A percentile compares a stretch with the other conserved stretches of the same genome.
Evolutionary conservation across 2,329 filamentous ascomycete genomes (phyloP).

Genomic region (Beauveria brongniartii): DNA sequence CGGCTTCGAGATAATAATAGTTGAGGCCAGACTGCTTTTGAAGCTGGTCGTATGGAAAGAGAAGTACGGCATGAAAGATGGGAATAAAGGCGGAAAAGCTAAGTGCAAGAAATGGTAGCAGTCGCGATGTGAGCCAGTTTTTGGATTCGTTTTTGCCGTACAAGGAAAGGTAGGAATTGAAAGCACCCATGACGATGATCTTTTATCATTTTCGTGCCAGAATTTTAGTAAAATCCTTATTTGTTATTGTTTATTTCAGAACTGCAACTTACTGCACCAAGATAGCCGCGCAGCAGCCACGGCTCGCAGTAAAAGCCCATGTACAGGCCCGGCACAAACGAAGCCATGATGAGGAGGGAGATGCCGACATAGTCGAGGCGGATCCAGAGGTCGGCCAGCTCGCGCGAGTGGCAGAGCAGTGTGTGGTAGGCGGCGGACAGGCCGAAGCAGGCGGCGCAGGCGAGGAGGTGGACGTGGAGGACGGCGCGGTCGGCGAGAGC

Average conservation of each 20-base stretch:
- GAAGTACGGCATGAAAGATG: constrained; percentile 28
- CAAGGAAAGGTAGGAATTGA: constrained; percentile 28
- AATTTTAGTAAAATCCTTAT: too few relatives aligned
- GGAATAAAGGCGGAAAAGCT: constrained; percentile 31
- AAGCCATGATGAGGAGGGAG: constrained; percentile 28
- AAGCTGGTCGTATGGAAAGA: constrained; percentile 31
- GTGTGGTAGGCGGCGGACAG: constrained; percentile 32
- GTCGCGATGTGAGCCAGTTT: constrained; percentile 27
- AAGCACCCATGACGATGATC: constrained; percentile 25
- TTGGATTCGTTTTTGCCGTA: constrained; percentile 27
- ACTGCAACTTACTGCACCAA: constrained; percentile 12
- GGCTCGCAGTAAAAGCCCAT: constrained; percentile 31
- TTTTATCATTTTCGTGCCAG: too few relatives aligned
- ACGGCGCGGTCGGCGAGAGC: constrained; percentile 27
- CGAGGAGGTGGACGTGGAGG: constrained; percentile 30
- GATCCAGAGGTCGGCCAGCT: constrained; percentile 27
- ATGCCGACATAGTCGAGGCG: constrained; percentile 31
- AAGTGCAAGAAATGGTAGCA: constrained; percentile 28
- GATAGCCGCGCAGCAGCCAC: constrained; percentile 25
- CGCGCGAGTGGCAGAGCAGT: constrained; percentile 30
- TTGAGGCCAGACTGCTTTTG: constrained; percentile 30
- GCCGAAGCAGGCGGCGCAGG: constrained; percentile 27
- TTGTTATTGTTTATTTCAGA: too few relatives aligned
- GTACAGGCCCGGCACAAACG: constrained; percentile 32
- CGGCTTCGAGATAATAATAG: constrained; percentile 32